Percentiles rank a stretch among this genome's conserved stretches.
phyloP scores from a whole-genome alignment of 768 basidiomycete genomes.

The Lentinula detonsa region DNA sequence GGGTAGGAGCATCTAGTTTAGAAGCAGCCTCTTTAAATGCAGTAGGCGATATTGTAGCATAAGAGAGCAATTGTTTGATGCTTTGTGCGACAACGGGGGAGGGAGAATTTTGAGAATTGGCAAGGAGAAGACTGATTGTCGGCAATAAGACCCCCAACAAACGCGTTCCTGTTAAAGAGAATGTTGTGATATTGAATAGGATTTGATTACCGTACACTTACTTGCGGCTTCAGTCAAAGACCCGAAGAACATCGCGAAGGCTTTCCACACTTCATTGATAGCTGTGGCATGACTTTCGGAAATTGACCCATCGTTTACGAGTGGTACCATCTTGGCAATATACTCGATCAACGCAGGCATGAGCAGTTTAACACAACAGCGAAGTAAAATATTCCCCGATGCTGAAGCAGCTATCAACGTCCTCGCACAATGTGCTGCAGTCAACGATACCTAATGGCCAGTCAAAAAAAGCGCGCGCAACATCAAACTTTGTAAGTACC shows the following conservation, averaged over 20 bases:
- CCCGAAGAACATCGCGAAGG: conserved; percentile 60
- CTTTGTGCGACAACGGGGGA: conserved; percentile 49
- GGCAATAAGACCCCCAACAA: conserved; percentile 71
- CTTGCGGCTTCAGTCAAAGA: conserved; percentile 55
- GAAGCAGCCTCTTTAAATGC: conserved; percentile 84
- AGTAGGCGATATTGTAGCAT: conserved; percentile 63
- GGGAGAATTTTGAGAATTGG: conserved; percentile 37
- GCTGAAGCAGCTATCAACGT: conserved; percentile 73
- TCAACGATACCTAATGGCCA: conserved; percentile 58
- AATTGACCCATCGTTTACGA: conserved; percentile 50
- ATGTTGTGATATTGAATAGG: conserved; percentile 8
- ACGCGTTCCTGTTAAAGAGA: conserved; percentile 45
- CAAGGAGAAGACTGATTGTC: conserved; percentile 64
- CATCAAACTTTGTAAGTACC: conserved; percentile 27
- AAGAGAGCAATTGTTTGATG: conserved; percentile 60
- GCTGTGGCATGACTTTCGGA: conserved; percentile 54
- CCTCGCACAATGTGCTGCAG: conserved; percentile 86
- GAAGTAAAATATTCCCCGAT: conserved; percentile 58
- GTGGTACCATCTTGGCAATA: conserved; percentile 61
- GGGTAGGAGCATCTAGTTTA: conserved; percentile 49
- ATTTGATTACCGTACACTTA: conserved; percentile 30
- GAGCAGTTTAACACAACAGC: conserved; percentile 64
- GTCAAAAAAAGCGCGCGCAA: neutral
- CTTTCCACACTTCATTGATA: conserved; percentile 77
- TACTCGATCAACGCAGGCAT: conserved; percentile 81